Conservation (phyloP, 192 early-diverging fungal genomes). For the Podochytrium sp. region DNA sequence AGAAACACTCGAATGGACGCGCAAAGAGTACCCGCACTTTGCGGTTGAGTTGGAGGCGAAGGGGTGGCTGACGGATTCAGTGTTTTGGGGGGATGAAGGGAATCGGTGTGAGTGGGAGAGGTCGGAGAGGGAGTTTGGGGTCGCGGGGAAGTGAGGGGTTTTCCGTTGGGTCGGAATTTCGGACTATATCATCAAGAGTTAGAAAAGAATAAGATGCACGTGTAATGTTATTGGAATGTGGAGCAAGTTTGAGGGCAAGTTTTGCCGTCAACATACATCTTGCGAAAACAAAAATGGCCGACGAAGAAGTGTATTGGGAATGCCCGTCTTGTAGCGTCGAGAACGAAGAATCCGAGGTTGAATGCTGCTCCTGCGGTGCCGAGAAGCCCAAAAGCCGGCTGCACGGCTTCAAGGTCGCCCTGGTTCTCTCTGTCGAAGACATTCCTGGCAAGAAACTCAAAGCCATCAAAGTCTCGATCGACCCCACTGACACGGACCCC, state of each 20-base stretch:
- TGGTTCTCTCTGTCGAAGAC: conserved; percentile 13
- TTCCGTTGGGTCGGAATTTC: too few species aligned
- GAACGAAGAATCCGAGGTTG: conserved; percentile 11
- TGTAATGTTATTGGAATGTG: too few species aligned
- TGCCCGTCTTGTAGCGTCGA: conserved; percentile 24
- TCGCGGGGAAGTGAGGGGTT: too few species aligned
- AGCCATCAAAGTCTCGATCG: neutral
- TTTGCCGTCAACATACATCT: too few species aligned
- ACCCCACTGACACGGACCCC: neutral
- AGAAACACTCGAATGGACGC: conserved; percentile 53
- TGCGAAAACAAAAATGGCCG: neutral
- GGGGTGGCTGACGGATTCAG: conserved; percentile 62
- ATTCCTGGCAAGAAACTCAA: conserved; percentile 13
- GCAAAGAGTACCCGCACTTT: conserved; percentile 52
- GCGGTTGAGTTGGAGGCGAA: conserved; percentile 52
- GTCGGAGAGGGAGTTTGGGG: neutral
- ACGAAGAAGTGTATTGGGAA: conserved; percentile 24
- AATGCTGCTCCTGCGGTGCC: conserved; percentile 27
- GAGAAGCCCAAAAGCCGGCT: conserved; percentile 10
- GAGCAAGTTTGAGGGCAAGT: too few species aligned
- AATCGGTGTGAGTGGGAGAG: conserved; percentile 35
- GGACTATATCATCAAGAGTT: too few species aligned
- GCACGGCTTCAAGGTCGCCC: conserved; percentile 14
- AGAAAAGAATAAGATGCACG: too few species aligned
- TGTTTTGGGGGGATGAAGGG: conserved; percentile 61